Evolutionary conservation across 306 rosid genomes (phyloP), one percentile per base, ranked within the genome.

Genomic region (Senna siamea): DNA sequence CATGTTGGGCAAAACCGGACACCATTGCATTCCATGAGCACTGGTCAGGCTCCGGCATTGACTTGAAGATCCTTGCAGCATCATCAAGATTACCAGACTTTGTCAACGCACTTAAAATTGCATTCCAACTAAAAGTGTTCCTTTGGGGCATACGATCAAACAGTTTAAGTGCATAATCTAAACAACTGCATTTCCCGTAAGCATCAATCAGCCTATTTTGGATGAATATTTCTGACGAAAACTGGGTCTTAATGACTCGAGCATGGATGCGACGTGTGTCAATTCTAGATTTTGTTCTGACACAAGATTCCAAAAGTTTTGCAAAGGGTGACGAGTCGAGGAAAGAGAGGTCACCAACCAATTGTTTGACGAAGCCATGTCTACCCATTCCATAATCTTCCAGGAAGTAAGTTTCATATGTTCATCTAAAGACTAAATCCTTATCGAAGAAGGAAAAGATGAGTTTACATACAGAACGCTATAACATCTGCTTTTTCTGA

Each of bases 1-100:
- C 87, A 1, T 76, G 75, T 15, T 86, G 85, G 0, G 81, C 78
- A 68, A 80, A 80, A 40, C 86, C 87, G 0, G 90, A 83, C 26
- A 86, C 76, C 78, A 86, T 83, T 9, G 84, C 81, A 61, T 86
- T 86, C 90, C 90, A 86, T 0, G 90, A 86, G 77, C 90, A 86
- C 66, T 86, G 90, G 61, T 86, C 87, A 6, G 82, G 82, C 69
- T 73, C 79, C 0, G 84, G 87, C 84, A 86, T 78, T 0, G 28
- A 78, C 43, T 70, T 60, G 78, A 86, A 86, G 41, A 83, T n/a
- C 44, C 50, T 50, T n/a, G 62, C 26, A 43, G 87, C 90, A 76
- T 86, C 86, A 47, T 86, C 80, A 72, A 86, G 76, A 19, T 22
- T 73, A 58, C 82, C 84, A 4, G 50, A 66, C 60, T 73, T 78